Evolutionary conservation across 2,329 filamentous ascomycete species (phyloP).

Genomic region (Dendrostoma leiphaemia): DNA sequence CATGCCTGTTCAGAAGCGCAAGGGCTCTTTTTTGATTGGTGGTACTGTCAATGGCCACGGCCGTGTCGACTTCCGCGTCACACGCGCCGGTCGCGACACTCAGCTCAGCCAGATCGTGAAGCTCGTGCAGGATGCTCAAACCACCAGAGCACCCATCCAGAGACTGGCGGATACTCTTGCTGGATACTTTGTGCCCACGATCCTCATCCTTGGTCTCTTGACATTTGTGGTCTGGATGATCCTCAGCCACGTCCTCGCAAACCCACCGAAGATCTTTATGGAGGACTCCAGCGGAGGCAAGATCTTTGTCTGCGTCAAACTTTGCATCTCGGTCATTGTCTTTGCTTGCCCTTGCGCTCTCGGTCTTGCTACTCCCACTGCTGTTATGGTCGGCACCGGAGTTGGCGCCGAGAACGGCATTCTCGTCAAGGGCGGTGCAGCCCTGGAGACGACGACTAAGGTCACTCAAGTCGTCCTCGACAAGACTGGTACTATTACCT

Average conservation of each 20-base stretch:
- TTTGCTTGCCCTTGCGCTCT: slow-evolving; percentile 97
- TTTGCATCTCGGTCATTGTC: slow-evolving; percentile 97
- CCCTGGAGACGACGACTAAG: slow-evolving; percentile 85
- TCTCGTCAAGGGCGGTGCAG: slow-evolving; percentile 93
- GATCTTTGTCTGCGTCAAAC: slow-evolving; percentile 93
- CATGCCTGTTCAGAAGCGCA: slow-evolving; percentile 88
- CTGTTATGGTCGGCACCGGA: slow-evolving; percentile 98
- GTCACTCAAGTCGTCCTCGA: slow-evolving; percentile 89
- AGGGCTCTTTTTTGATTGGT: slow-evolving; percentile 77
- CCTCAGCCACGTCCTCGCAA: slow-evolving; percentile 76
- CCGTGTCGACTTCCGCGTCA: slow-evolving; percentile 87
- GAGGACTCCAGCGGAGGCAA: slow-evolving; percentile 80
- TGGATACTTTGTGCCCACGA: slow-evolving; percentile 89
- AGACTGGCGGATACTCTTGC: slow-evolving; percentile 86
- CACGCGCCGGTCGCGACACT: slow-evolving; percentile 87
- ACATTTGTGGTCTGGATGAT: slow-evolving; percentile 96
- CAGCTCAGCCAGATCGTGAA: slow-evolving; percentile 98
- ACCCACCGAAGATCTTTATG: slow-evolving; percentile 88
- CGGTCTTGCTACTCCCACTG: slow-evolving; percentile 92
- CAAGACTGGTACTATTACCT: slow-evolving; percentile 93
- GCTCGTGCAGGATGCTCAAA: slow-evolving; percentile 96
- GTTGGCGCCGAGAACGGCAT: slow-evolving; percentile 95
- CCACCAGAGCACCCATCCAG: slow-evolving; percentile 90
- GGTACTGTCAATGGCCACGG: slow-evolving; percentile 95
- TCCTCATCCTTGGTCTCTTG: slow-evolving; percentile 76